Evolutionary conservation across 106 monocot genomes (phyloP).

Genomic region (Allium sativum): DNA sequence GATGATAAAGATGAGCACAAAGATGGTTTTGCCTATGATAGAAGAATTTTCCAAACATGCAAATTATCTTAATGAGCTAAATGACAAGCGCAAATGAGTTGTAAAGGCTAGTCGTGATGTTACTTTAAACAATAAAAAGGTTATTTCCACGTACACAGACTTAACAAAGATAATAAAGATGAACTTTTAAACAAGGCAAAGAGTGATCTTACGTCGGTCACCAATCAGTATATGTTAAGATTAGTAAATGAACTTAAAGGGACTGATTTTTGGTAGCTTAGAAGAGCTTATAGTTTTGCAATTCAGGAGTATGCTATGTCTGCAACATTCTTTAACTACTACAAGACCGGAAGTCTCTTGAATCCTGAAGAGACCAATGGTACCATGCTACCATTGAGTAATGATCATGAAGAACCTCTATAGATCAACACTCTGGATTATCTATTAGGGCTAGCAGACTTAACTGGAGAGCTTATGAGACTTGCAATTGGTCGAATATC

Average conservation of each 20-base stretch:
- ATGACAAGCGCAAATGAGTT: constrained; percentile 87
- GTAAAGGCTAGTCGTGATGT: constrained; percentile 97
- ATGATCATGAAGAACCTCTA: constrained; percentile 42
- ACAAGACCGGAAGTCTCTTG: constrained; percentile 47
- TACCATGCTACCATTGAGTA: constrained; percentile 31
- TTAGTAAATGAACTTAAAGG: constrained; percentile 86
- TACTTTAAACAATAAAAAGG: constrained; percentile 96
- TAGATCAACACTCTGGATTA: constrained; percentile 80
- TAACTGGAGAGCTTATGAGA: constrained; percentile 94
- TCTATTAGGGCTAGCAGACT: constrained; percentile 79
- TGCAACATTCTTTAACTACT: constrained; percentile 67
- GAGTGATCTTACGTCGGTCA: constrained; percentile 64
- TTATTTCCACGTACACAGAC: constrained; percentile 97
- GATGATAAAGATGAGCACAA: background rate
- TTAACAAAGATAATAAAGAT: constrained; percentile 69
- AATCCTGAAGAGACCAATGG: constrained; percentile 54
- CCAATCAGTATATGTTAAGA: constrained; percentile 67
- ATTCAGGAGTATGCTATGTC: constrained; percentile 98
- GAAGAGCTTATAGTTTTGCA: constrained; percentile 80
- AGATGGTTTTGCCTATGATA: background rate
- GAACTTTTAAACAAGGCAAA: constrained; percentile 83
- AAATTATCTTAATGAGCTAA: constrained; percentile 16
- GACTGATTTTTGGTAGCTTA: constrained; percentile 94
- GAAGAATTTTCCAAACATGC: background rate
- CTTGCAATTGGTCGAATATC: constrained; percentile 94